phyloP scores from a whole-genome alignment of 2,329 filamentous ascomycete genomes.

The Epichloe uncinata region DNA sequence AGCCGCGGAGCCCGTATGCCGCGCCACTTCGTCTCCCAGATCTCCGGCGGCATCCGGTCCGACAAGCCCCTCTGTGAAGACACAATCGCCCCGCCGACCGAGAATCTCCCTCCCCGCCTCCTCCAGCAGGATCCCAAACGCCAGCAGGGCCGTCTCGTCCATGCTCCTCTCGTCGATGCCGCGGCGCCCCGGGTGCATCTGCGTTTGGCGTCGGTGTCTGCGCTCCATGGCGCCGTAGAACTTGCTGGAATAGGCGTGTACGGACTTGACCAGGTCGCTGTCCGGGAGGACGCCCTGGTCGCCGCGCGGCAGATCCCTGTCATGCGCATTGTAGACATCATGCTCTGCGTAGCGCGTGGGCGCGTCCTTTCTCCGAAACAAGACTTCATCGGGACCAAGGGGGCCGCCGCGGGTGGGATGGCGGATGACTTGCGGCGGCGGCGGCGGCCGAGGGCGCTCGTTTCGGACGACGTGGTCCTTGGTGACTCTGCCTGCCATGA shows the following conservation, averaged over 20 bases:
- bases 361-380: slow-evolving; percentile 52
- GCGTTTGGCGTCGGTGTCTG: slow-evolving; percentile 5
- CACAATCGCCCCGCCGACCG: slow-evolving; percentile 53
- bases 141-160: slow-evolving; percentile 66
- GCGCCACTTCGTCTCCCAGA: slow-evolving; percentile 9
- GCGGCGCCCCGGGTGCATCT: slow-evolving; percentile 8
- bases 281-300: slow-evolving; percentile 44
- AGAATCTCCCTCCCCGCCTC: slow-evolving; percentile 50
- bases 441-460: slow-evolving; percentile 2
- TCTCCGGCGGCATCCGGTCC: neutral
- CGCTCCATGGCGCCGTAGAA: slow-evolving; percentile 41
- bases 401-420: slow-evolving; percentile 16
- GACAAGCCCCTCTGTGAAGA: slow-evolving; percentile 47
- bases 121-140: slow-evolving; percentile 62
- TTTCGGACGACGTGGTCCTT: slow-evolving; percentile 11
- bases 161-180: slow-evolving; percentile 45
- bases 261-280: slow-evolving; percentile 53
- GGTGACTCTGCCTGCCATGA: slow-evolving; percentile 18
- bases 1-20: slow-evolving; percentile 8
- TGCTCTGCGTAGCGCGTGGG: slow-evolving; percentile 56
- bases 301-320: slow-evolving; percentile 35
- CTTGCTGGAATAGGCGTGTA: slow-evolving; percentile 55
- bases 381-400: slow-evolving; percentile 54
- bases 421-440: slow-evolving; percentile 7
- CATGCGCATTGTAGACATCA: slow-evolving; percentile 57